These are phyloP conservation scores for Neostapfia colusana DNA, from an alignment of 176 grass and related monocot species.

Conservation along the genomic window DNA sequence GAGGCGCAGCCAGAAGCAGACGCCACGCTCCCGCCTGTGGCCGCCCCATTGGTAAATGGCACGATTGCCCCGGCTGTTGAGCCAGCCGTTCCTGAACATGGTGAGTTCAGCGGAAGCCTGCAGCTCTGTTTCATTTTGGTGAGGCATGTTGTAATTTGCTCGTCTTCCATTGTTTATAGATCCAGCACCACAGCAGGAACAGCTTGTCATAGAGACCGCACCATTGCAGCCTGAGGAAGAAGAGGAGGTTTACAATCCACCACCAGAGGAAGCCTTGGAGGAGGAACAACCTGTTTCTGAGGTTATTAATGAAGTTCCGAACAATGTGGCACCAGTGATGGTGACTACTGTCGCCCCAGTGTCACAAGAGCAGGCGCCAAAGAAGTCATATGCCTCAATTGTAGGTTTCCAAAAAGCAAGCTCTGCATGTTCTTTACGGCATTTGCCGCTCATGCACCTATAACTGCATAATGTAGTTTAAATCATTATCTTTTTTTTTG, in stretches of 20 bases:
- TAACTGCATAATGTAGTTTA: not conserved
- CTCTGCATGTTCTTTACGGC: not conserved
- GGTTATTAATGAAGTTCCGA: conserved; percentile 60
- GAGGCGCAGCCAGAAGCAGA: conserved; percentile 16
- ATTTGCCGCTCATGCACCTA: conserved; percentile 14
- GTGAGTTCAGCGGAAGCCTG: conserved; percentile 30
- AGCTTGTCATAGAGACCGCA: conserved; percentile 16
- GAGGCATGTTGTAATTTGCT: conserved; percentile 5
- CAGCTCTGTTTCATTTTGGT: not conserved
- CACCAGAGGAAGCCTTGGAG: conserved; percentile 46
- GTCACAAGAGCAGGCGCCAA: conserved; percentile 56
- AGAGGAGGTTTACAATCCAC: conserved; percentile 58
- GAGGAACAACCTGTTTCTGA: conserved; percentile 58
- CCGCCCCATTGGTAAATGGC: conserved; percentile 43
- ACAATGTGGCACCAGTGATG: conserved; percentile 26
- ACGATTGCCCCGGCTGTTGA: conserved; percentile 2
- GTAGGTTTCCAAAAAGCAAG: conserved; percentile 46
- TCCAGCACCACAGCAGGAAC: conserved; percentile 28
- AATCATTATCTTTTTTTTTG: too few species aligned
- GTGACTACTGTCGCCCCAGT: conserved; percentile 3
- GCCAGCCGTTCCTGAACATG: conserved; percentile 31
- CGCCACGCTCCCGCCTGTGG: not conserved
- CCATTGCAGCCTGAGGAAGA: conserved; percentile 37
- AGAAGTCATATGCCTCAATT: conserved; percentile 91
- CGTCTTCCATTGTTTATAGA: conserved; percentile 24